Conservation (phyloP, 1,284 basidiomycete genomes). For the Apiotrichum siamense region DNA sequence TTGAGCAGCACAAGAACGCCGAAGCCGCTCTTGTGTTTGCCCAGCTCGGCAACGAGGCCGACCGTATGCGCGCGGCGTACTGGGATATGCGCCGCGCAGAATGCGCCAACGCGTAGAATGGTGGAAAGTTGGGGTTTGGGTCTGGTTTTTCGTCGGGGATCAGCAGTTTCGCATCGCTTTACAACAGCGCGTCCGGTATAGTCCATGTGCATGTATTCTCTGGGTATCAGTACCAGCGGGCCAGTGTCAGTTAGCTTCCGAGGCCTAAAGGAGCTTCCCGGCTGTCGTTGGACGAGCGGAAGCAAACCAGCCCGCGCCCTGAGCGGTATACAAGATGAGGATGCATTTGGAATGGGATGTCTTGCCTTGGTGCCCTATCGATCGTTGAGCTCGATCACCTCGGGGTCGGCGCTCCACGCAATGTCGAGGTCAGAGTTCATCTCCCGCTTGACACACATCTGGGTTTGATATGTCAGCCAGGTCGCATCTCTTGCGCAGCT, state of each 20-base stretch:
- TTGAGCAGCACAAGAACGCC: conserved; percentile 53
- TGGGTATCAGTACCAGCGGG: no score
- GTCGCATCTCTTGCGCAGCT: no score
- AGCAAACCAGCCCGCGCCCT: no score
- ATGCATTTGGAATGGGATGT: no score
- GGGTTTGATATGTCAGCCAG: not conserved
- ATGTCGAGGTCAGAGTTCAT: conserved; percentile 75
- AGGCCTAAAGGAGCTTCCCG: no score
- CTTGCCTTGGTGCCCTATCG: conserved; percentile 8
- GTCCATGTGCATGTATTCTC: not conserved
- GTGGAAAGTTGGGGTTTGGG: not conserved
- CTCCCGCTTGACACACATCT: conserved; percentile 80
- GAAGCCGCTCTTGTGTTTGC: conserved; percentile 60
- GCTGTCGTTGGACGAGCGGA: no score
- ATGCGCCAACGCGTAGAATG: conserved; percentile 14
- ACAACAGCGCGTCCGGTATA: not conserved
- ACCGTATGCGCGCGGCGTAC: conserved; percentile 58
- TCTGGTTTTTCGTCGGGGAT: not conserved
- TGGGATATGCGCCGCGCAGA: conserved; percentile 34
- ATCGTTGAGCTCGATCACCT: conserved; percentile 31
- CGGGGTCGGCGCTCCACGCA: conserved; percentile 25
- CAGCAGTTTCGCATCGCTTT: not conserved
- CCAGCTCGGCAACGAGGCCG: conserved; percentile 62
- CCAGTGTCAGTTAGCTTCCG: no score
- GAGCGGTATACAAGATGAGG: no score